Evolutionary conservation across 495 filamentous ascomycete genomes (phyloP), one percentile per base, ranked within the genome.

Genomic region (Neurospora tetraspora): DNA sequence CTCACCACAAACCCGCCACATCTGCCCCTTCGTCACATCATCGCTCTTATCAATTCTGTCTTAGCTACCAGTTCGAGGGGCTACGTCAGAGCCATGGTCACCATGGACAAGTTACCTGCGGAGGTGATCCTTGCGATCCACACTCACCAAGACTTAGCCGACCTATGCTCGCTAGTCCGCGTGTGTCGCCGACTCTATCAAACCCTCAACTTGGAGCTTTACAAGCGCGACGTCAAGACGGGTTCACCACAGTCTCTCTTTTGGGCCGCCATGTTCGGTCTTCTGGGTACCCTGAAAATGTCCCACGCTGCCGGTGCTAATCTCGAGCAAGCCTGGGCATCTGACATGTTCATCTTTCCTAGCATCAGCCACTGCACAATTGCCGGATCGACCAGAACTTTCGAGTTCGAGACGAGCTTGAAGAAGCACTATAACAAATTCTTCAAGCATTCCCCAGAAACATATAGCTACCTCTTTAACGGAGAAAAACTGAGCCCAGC

Each of bases 221-320:
- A 74, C 70, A 65, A 31, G 16, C 73, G 73, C 27, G 69, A 74
- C 20, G 73, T 39, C 38, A 6, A 39, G 27, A 71, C 73, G 10
- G 69, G 69, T 8, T 14, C 20, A 4, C 69, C 73, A 4, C 18
- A 34, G 5, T 38, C 73, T 18, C 69, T 59, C 14, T 69, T 71
- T 40, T 74, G 73, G 73, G 73, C 20, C 70, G 69, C 73, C 38
- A 70, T 69, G 70, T 34, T n/a, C 16, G 69, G 69, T 12, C 5
- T 45, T 12, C 8, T 71, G 16, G 27, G 16, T 6, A 74, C 73
- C 38, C 18, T 74, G 14, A 20, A 34, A n/a, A 38, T 71, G 37
- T 18, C 72, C 37, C 14, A 69, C 20, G 69, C 16, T 8, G 72
- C 72, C 5, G 72, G 72, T 59, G 69, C 72, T n/a, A n/a, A 65